Conservation (phyloP, 2,329 filamentous ascomycete genomes). For the Trichothecium roseum region DNA sequence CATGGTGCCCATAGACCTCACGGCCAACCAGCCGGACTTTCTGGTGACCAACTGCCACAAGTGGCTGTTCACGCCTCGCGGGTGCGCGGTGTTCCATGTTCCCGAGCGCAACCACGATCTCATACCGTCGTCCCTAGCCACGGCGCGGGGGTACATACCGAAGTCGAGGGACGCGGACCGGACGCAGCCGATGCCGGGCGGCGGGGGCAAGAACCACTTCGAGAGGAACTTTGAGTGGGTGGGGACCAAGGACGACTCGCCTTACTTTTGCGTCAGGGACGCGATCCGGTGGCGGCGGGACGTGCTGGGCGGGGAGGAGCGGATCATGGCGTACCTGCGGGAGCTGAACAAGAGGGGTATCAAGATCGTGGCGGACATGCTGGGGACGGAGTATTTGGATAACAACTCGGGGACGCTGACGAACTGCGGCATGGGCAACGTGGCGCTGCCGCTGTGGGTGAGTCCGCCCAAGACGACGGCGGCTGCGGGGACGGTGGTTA, state of each 20-base stretch:
- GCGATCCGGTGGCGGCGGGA: conserved; percentile 60
- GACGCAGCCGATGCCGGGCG: conserved; percentile 25
- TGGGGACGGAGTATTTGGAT: conserved; percentile 65
- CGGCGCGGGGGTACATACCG: conserved; percentile 66
- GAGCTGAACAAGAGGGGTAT: conserved; percentile 55
- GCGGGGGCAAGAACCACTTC: conserved; percentile 49
- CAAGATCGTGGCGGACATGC: conserved; percentile 42
- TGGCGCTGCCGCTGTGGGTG: conserved; percentile 55
- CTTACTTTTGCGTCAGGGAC: conserved; percentile 62
- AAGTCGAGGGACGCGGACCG: conserved; percentile 17
- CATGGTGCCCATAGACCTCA: conserved; percentile 62
- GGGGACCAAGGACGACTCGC: conserved; percentile 62
- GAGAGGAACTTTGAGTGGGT: conserved; percentile 65
- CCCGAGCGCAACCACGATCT: conserved; percentile 65
- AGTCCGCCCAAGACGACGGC: no score
- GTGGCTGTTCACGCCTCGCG: conserved; percentile 76
- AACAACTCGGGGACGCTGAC: conserved; percentile 51
- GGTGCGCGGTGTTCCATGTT: conserved; percentile 73
- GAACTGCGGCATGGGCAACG: conserved; percentile 60
- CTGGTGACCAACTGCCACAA: conserved; percentile 83
- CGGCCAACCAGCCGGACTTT: conserved; percentile 65
- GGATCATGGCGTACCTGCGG: conserved; percentile 53
- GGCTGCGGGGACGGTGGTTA: conserved; percentile 9
- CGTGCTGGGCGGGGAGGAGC: conserved; percentile 62
- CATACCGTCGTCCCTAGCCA: conserved; percentile 66